Evolutionary conservation across 345 rosid genomes (phyloP).

Genomic region (Eucalyptus curtisii): DNA sequence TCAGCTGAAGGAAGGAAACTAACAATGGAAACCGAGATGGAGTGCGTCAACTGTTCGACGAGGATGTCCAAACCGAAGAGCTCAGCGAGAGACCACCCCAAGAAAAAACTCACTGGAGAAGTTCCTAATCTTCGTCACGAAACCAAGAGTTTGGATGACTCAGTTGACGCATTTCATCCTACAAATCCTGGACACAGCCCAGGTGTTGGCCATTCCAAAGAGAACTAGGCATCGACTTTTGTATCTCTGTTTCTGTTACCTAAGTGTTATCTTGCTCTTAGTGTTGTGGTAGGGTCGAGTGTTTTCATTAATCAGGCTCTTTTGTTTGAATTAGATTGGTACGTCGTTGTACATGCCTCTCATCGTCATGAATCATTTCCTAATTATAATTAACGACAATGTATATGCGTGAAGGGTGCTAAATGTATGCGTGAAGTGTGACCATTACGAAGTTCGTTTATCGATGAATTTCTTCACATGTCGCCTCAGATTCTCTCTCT

Average conservation of each 20-base stretch:
- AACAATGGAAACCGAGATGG: not conserved
- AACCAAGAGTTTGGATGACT: not conserved
- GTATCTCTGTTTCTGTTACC: not conserved
- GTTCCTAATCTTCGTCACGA: not conserved
- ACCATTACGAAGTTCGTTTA: not conserved
- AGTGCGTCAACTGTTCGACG: not conserved
- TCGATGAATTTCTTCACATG: not conserved
- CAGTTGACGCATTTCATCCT: slow-evolving; percentile 29
- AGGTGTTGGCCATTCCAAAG: slow-evolving; percentile 41
- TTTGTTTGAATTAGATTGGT: not conserved
- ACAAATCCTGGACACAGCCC: slow-evolving; percentile 55
- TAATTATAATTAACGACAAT: not conserved
- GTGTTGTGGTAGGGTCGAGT: not conserved
- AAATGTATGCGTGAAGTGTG: not conserved
- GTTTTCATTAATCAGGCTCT: not conserved
- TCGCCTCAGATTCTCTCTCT: not conserved
- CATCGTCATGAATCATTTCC: not conserved
- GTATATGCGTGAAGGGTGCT: not conserved
- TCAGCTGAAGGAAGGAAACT: not conserved
- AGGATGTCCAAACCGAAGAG: not conserved
- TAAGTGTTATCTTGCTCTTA: not conserved
- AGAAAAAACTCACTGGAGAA: not conserved
- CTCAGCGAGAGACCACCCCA: not conserved
- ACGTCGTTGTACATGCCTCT: not conserved
- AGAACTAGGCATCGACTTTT: not conserved